Evolutionary conservation across 768 basidiomycete species (phyloP).

Genomic region (Steccherinum ochraceum): DNA sequence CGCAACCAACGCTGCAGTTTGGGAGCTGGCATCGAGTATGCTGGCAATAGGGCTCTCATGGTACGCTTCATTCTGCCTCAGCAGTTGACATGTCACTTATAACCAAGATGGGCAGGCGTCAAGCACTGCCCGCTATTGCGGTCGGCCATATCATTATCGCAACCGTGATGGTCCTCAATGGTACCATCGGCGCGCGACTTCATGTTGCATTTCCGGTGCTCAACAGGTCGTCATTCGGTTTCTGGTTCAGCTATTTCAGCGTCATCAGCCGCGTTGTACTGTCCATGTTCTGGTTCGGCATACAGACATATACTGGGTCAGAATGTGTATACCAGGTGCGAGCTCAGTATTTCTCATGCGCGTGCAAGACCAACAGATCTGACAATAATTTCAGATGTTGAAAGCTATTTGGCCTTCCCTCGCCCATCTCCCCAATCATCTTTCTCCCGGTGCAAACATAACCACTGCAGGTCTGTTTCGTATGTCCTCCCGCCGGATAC

Average conservation of each 20-base stretch:
- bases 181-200: conserved; percentile 69
- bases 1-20: conserved; percentile 22
- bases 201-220: conserved; percentile 74
- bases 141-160: conserved; percentile 70
- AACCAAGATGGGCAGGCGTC: conserved; percentile 37
- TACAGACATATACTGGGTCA: conserved; percentile 56
- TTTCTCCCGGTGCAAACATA: conserved; percentile 51
- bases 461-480: conserved; percentile 48
- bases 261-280: conserved; percentile 72
- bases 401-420: conserved; percentile 81
- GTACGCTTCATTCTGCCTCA: conserved; percentile 29
- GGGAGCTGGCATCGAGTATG: conserved; percentile 72
- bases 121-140: conserved; percentile 64
- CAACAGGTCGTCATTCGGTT: conserved; percentile 84
- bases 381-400: too few species aligned
- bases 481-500: too few species aligned
- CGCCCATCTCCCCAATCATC: conserved; percentile 55
- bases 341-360: too few species aligned
- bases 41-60: conserved; percentile 70
- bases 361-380: neutral
- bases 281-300: conserved; percentile 78
- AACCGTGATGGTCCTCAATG: conserved; percentile 69
- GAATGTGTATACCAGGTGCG: conserved; percentile 63
- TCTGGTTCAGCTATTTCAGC: conserved; percentile 85
- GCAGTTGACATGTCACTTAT: neutral